Percentiles rank a stretch among this genome's conserved stretches.
Conservation (phyloP, 768 basidiomycete genomes). For the Pisolithus marmoratus region DNA sequence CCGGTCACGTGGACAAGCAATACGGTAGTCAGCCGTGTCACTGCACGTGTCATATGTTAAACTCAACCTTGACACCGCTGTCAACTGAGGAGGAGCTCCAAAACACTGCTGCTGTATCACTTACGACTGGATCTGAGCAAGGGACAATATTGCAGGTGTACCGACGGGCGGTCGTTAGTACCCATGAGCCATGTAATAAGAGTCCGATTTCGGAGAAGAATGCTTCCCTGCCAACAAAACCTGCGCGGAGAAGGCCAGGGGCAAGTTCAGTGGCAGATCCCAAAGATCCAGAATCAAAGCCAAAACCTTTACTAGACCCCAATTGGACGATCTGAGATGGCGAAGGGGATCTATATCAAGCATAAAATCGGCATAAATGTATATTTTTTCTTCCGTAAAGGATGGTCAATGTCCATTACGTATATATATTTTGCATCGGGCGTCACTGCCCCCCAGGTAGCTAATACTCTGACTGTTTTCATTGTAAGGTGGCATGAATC, state of each 20-base stretch:
- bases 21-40: conserved; percentile 4
- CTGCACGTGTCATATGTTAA: conserved; percentile 4
- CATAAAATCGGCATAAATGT: conserved; percentile 7
- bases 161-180: background rate
- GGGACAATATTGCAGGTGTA: background rate
- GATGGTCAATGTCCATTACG: conserved; percentile 25
- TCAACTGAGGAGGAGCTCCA: background rate
- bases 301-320: conserved; percentile 28
- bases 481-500: too few species aligned
- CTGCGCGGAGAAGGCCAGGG: conserved; percentile 6
- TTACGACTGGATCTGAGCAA: too few species aligned
- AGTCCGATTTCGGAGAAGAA: conserved; percentile 10
- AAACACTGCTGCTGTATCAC: background rate
- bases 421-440: conserved; percentile 21
- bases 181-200: background rate
- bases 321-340: conserved; percentile 32
- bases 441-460: conserved; percentile 26
- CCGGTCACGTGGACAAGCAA: conserved; percentile 23
- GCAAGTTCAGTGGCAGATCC: conserved; percentile 26
- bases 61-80: conserved; percentile 10
- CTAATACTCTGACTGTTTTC: background rate
- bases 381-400: conserved; percentile 21
- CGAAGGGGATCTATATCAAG: conserved; percentile 6
- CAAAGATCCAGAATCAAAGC: conserved; percentile 22
- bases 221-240: conserved; percentile 25